Base-by-base conservation (phyloP, 306 rosid species). In the Malus fusca region DNA sequence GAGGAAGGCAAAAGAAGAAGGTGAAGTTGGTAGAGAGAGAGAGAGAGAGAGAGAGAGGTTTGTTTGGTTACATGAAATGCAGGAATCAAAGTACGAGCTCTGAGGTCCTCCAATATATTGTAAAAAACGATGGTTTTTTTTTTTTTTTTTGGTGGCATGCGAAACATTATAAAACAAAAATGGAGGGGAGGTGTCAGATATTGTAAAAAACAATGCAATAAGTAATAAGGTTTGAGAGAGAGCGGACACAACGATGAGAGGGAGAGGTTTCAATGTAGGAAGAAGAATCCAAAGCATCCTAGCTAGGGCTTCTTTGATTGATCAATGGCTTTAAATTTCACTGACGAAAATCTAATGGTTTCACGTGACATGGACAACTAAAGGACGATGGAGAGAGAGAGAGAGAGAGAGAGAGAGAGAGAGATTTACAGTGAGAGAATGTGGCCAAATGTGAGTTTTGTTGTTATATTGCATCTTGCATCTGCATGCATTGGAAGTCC, bases 351-450 rank as follows among this genome's bases (percentile, higher is more conserved):
- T 74, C 64, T 73, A 61, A 61, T 77, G 82, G 69, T 53, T 82
- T 82, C 85, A 82, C 85, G 77, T 82, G 85, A 11, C 35, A 44
- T 26, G 75, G 59, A 77, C 78, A 66, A 76, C 72, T 53, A 37
- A 59, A 68, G 78, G 72, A 72, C 78, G 42, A 71, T 44, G 51
- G 48, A 70, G 58, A 75, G 30, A 66, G 76, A 62, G 40, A 35
- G 22, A 46, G 68, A 42, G 51, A 46, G 68, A 59, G 62, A 70
- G 73, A 66, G 66, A 70, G 66, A 75, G 43, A 72, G 26, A 21
- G 63, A 21, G 63, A 9, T 53, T 67, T 12, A 42, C 43, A 18
- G 22, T 53, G 42, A 11, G 63, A 33, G 65, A 31, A 70, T 42
- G 75, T 40, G 74, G 52, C 65, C 30, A 73, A 71, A 17, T 63